phyloP scores from a whole-genome alignment of 768 basidiomycete genomes.

The Amanita thiersii region DNA sequence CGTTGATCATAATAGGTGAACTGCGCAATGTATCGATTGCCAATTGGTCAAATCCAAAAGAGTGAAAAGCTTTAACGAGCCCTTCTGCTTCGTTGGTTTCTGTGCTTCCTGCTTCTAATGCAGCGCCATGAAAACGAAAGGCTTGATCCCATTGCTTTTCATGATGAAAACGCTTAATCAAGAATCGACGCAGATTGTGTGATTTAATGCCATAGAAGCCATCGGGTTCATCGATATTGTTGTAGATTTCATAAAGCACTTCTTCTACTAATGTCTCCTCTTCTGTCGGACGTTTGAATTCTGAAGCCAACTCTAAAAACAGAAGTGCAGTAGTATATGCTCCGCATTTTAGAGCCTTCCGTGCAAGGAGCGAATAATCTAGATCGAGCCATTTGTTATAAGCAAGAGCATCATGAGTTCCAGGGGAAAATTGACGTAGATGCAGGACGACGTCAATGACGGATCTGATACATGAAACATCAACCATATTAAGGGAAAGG shows the following conservation, averaged over 20 bases:
- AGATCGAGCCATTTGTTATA: conserved; percentile 79
- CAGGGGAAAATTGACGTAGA: conserved; percentile 62
- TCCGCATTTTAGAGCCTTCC: conserved; percentile 67
- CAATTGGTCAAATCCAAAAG: conserved; percentile 86
- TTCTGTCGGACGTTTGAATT: conserved; percentile 27
- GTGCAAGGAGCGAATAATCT: conserved; percentile 64
- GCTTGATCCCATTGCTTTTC: conserved; percentile 92
- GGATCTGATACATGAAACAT: conserved; percentile 38
- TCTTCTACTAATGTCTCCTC: conserved; percentile 39
- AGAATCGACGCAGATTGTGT: conserved; percentile 65
- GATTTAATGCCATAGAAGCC: conserved; percentile 94
- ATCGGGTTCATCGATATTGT: conserved; percentile 94
- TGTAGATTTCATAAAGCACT: conserved; percentile 86
- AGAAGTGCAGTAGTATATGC: conserved; percentile 87
- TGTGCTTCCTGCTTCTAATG: conserved; percentile 52
- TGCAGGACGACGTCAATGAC: conserved; percentile 76
- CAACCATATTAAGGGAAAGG: conserved; percentile 30
- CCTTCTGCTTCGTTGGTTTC: conserved; percentile 45
- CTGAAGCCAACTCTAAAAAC: conserved; percentile 75
- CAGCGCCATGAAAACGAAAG: conserved; percentile 83
- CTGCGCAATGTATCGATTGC: conserved; percentile 61
- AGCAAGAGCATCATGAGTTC: conserved; percentile 27
- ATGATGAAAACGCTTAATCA: conserved; percentile 84
- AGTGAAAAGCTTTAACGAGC: conserved; percentile 73
- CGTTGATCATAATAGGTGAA: conserved; percentile 21